Evolutionary conservation across 257 asterid genomes (phyloP), one percentile per base, ranked within the genome.

Genomic region (Solanum neorickii): DNA sequence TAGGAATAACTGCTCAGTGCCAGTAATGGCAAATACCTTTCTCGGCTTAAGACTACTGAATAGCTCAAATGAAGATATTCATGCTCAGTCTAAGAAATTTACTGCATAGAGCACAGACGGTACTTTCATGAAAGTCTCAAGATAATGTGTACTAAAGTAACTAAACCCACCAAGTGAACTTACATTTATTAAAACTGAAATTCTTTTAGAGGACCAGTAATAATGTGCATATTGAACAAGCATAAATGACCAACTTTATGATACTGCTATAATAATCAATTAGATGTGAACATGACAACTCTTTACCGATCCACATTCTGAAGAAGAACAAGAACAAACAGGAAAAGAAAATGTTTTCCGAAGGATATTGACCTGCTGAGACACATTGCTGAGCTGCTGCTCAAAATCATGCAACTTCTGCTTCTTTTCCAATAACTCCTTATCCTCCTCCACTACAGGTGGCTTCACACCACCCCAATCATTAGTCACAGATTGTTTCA

Each of bases 391-490:
- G 87, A 97, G 95, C 88, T 95, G 98, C 93, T 90, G 95, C 92
- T 97, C 99, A 23, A 95, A 87, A 76, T 92, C 96, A 92, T 91
- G 95, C 92, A 97, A 91, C 83, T 90, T 93, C 16, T 91, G 97
- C 75, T 95, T 97, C 93, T 86, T 93, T 65, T 92, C 98, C 88
- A 95, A 68, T 82, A 97, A 95, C 89, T 93, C 98, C 91, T 93
- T 94, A 88, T 95, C 99, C 89, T 94, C 99, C 92, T 95, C 99
- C 31, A 92, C 93, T 18, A 94, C 72, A 1, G 92, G 91, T 1
- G 98, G 98, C 92, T 93, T 97, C 6, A 89, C 89, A 29, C 94
- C 98, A 33, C 94, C 95, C 99, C 99, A 97, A 86, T 97, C 99
- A 92, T 97, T 95, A 6, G 95, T 39, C 88, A 97, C 94, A 3